Base-by-base conservation (phyloP, 176 grass and related monocot genomes). In the Rhynchospora breviuscula region DNA sequence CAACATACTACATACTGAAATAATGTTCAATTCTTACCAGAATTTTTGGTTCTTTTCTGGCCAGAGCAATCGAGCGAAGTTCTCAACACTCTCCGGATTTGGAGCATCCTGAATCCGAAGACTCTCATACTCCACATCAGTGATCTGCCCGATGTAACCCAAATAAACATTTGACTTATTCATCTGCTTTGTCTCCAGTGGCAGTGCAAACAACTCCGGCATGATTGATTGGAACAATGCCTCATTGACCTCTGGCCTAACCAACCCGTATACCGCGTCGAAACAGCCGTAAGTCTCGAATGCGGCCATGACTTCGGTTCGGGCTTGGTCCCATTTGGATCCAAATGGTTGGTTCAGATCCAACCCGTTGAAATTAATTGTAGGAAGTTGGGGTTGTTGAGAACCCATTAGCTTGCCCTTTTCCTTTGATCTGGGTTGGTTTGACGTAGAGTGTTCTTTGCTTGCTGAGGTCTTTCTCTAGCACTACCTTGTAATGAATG, bases 151-250 rank as follows among this genome's bases (percentile, higher is more conserved):
- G 52, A 92, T 67, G 85, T 92, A 92, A 12, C 90, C 90, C 0
- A 7, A 84, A 84, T 13, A 85, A 0, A 59, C 10, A 5, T 22
- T 47, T 8, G 79, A 73, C 14, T 52, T 35, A 70, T 65, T 84
- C 63, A 5, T 61, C 64, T 59, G 31, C 86, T 92, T 94, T 62
- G 33, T 52, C 67, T 84, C 87, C 0, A 85, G 46, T 2, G 92
- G 92, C 10, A 91, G 83, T 10, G 70, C 61, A 84, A 94, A 94
- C 19, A 91, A 40, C 48, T 89, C 92, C 9, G 85, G 83, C 71
- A 87, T 0, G 8, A 84, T 53, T 0, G 61, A 56, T 67, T 2
- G 59, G 79, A 94, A 91, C 59, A 91, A 56, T 12, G 63, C 63
- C 9, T 68, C 69, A 35, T 81, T 89, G 15, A 82, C 21, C 54